phyloP scores from a whole-genome alignment of 805 yeast genomes.

The Saccharomycopsis schoenii region DNA sequence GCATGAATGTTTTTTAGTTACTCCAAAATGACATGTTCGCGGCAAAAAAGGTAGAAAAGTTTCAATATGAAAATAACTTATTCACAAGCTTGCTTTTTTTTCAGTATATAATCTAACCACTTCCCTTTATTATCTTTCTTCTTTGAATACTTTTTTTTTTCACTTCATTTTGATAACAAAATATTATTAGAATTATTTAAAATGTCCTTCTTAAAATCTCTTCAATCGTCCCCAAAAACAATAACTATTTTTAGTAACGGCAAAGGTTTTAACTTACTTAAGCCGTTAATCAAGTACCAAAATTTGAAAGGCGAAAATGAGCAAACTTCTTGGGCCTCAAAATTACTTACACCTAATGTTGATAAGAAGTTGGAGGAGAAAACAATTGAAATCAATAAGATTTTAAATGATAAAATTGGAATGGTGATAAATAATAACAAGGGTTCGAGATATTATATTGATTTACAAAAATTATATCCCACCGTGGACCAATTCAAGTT shows the following conservation, averaged over 20 bases:
- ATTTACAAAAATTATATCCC: constrained; percentile 15
- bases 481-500: constrained; percentile 14
- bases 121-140: background rate
- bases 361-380: background rate
- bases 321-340: constrained; percentile 12
- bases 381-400: constrained; percentile 14
- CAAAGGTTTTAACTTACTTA: constrained; percentile 7
- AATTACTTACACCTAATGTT: constrained; percentile 1
- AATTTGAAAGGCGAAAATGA: background rate
- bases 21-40: background rate
- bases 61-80: constrained; percentile 1
- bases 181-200: background rate
- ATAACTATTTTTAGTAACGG: constrained; percentile 27
- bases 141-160: background rate
- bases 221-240: constrained; percentile 27
- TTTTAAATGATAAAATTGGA: constrained; percentile 5
- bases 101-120: constrained; percentile 1
- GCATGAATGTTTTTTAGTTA: background rate
- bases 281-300: constrained; percentile 12
- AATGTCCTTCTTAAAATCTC: constrained; percentile 30
- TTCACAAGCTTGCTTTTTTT: background rate
- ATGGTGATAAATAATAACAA: constrained; percentile 14
- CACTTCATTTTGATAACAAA: background rate
- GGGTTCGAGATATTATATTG: constrained; percentile 14
- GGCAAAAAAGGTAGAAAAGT: background rate